Base-by-base conservation (phyloP, 1,139 yeast genomes). In the Magnusiomyces suaveolens region DNA sequence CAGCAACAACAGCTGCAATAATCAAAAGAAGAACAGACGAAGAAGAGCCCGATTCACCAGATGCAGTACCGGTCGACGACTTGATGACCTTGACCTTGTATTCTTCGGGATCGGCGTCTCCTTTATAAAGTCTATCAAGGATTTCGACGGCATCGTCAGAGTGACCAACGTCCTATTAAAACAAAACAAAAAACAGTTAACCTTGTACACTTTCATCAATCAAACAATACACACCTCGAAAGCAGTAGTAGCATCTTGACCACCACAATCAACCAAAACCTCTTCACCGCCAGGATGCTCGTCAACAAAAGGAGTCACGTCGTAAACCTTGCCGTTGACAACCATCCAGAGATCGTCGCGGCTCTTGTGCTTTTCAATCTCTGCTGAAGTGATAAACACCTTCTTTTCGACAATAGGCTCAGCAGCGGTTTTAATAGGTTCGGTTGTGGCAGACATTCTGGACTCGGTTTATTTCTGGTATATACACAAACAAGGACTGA, bases 221-320 rank as follows among this genome's bases (percentile, higher is more conserved):
- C 21, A 44, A n/a, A 12, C 20, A 29, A n/a, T n/a, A 29, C 55
- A 33, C 48, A 67, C 83, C 59, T 87, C 89, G 68, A 92, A 92
- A 41, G 95, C 90, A 63, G 83, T 92, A 50, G 98, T 90, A 57
- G 96, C 95, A 70, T 94, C 98, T 56, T 77, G 75, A 62, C 98
- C 98, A 57, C 92, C 97, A 64, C 83, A 80, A 67, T 94, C 98
- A 55, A 85, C 73, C 63, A 92, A 78, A 52, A 92, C 96, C 72
- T 94, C 98, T 72, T 89, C 97, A 68, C 99, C 99, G 75, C 99
- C 99, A 59, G 96, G 96, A 74, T 92, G 99, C 75, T 92, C 97
- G 66, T 92, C 97, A 59, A 90, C 72, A 72, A 90, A 92, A 61
- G 76, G 74, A 54, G 95, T 74, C 59, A 87, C 82, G 70, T 92